Base-by-base conservation (phyloP, 331 rosid species). In the Malus hybrid region DNA sequence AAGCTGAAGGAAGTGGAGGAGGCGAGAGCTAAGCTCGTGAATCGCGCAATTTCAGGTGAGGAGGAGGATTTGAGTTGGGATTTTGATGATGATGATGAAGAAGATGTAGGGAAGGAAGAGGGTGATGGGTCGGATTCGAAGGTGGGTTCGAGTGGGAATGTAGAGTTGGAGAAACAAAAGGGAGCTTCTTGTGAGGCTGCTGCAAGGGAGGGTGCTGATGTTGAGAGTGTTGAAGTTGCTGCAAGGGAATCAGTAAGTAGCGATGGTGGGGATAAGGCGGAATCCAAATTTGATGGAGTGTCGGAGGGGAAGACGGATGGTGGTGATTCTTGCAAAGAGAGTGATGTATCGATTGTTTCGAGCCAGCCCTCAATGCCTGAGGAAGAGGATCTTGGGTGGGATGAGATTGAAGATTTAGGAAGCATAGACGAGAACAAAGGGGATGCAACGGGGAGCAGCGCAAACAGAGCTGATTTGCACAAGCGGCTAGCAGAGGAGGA, bases 31-130 rank as follows among this genome's bases (percentile, higher is more conserved):
- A 89, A 85, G 88, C 90, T 95, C 2, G 99, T 95, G 74, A 89
- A 88, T 72, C 88, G 93, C 0, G 97, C 93, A 1, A 89, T 92
- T 61, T 88, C 93, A 0, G 89, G 85, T 4, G 84, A 85, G 50
- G 97, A 92, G 14, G 99, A 92, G 86, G 97, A 95, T 82, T 85
- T 95, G 88, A 90, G 91, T 79, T 95, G 97, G 99, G 99, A 95
- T 86, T 83, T 89, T 10, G 98, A 90, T 22, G 97, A 90, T 6
- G 88, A 73, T 0, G 70, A 76, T 8, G 80, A 73, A 0, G 69
- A 59, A 4, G 48, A 70, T 69, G 24, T 4, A 10, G 20, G 55
- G 54, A 16, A 59, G 39, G n/a, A 65, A 15, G 82, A 65, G 33
- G 65, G 73, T 24, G 70, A 33, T 28, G 87, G 79, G 44, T 75